Percentiles rank a stretch among this genome's conserved stretches.
Evolutionary conservation across 805 yeast genomes (phyloP).

Genomic region (Candida methanosorbosa): DNA sequence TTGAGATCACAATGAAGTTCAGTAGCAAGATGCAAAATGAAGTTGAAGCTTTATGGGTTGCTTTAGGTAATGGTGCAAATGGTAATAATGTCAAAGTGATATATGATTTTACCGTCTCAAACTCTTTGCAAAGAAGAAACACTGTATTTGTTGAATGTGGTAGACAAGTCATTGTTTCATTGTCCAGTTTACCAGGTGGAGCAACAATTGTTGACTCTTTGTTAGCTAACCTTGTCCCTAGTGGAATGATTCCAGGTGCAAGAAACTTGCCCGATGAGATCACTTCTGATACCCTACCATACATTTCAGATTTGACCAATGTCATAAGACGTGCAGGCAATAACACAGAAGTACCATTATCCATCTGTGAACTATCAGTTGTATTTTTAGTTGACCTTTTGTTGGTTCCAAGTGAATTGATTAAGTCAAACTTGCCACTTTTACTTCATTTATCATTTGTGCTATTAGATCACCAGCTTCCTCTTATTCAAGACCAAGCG

Average conservation of each 20-base stretch:
- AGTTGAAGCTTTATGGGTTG: conserved; percentile 92
- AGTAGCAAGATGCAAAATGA: conserved; percentile 73
- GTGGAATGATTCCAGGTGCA: conserved; percentile 68
- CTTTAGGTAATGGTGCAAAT: conserved; percentile 71
- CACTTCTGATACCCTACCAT: conserved; percentile 40
- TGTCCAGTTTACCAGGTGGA: conserved; percentile 47
- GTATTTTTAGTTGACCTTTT: conserved; percentile 78
- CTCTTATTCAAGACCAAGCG: conserved; percentile 79
- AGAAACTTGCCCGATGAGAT: conserved; percentile 6
- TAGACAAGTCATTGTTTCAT: conserved; percentile 71
- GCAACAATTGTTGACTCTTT: conserved; percentile 53
- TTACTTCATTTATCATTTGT: conserved; percentile 74
- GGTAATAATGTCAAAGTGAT: conserved; percentile 64
- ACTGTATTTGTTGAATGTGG: conserved; percentile 70
- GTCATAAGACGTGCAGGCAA: conserved; percentile 35
- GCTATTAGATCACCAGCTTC: conserved; percentile 79
- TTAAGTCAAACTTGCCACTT: conserved; percentile 55
- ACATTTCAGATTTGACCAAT: conserved; percentile 63
- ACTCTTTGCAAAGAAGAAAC: conserved; percentile 62
- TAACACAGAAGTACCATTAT: conserved; percentile 63
- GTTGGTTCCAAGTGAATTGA: conserved; percentile 54
- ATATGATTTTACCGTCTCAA: conserved; percentile 57
- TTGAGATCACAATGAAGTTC: conserved; percentile 77
- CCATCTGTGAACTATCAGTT: conserved; percentile 80
- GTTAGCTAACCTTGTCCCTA: conserved; percentile 68